Evolutionary conservation across 2,329 filamentous ascomycete genomes (phyloP), one percentile per base, ranked within the genome.

Genomic region (Hypoxylon sp.): DNA sequence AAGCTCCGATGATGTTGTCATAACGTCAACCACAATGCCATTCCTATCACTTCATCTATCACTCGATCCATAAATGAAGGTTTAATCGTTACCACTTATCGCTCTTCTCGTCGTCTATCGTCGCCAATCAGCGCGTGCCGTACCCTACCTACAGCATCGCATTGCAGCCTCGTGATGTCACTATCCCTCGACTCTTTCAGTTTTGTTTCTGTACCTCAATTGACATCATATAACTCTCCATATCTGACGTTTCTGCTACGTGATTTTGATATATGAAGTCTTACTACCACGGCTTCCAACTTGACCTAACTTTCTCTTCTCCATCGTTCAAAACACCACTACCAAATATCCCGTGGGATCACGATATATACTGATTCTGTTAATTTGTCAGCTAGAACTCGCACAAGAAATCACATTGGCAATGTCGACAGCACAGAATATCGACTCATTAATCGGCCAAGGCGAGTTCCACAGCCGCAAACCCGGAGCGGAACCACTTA

Each of bases 381-480:
- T 11, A 7, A 20, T 41, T 20, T 6, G 7, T 41, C 11, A 19
- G 13, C n/a, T 6, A 41, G 37, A 20, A 8, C 17, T 19, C 4
- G n/a, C 37, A 41, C 17, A 7, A 46, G 3, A 46, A n/a, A 46
- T 13, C 17, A 26, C 10, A 15, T 19, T 32, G 48, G 68, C 24
- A 17, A 74, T 73, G 72, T 73, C 70, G n/a, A n/a, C n/a, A n/a
- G n/a, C n/a, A 8, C 71, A 69, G 41, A 87, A 88, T 74, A 73
- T 82, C 44, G 80, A 87, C 22, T 81, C 86, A 26, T 76, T 87
- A 62, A 79, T 77, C 69, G 80, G 82, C 66, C 81, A 85, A 71
- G 85, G 85, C 71, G 80, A 87, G 71, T 88, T 90, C 74, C 77
- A 79, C 68, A 81, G 82, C 64, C 79, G 78, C 20, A 79, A 86